Percentiles rank a stretch among this genome's conserved stretches.
These are phyloP conservation scores for Rhodotorula sp. DNA, from an alignment of 1,284 basidiomycete genomes.

Conservation along the genomic window DNA sequence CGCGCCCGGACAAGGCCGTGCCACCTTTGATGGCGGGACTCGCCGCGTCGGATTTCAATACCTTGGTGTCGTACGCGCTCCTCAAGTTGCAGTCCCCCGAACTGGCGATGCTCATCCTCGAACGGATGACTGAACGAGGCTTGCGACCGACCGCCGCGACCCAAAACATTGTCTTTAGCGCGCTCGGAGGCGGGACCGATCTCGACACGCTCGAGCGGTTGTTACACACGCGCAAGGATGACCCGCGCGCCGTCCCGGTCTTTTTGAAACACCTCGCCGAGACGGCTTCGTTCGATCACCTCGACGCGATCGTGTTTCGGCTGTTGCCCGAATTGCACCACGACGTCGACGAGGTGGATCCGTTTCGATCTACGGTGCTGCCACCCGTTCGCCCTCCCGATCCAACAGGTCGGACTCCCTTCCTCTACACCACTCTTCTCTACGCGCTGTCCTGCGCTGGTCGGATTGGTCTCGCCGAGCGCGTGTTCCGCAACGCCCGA, in stretches of 20 bases:
- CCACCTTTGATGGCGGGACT: background rate
- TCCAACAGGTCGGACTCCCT: conserved; percentile 15
- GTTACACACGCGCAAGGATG: background rate
- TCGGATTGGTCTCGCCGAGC: conserved; percentile 59
- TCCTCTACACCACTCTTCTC: conserved; percentile 57
- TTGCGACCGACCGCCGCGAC: conserved; percentile 20
- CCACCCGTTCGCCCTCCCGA: conserved; percentile 9
- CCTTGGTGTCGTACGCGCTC: conserved; percentile 28
- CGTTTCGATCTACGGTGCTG: background rate
- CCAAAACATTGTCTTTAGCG: conserved; percentile 23
- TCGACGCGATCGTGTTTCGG: conserved; percentile 28
- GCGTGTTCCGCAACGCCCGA: conserved; percentile 50
- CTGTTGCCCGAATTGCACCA: conserved; percentile 36
- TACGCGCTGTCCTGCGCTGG: conserved; percentile 62
- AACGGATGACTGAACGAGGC: conserved; percentile 10
- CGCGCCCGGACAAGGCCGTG: background rate
- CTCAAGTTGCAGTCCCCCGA: conserved; percentile 24
- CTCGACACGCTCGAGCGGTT: background rate
- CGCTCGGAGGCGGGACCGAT: background rate
- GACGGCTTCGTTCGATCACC: conserved; percentile 1
- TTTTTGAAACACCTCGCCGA: conserved; percentile 15
- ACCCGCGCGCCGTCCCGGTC: conserved; percentile 12
- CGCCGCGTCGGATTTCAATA: conserved; percentile 18
- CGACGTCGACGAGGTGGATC: background rate
- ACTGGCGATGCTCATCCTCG: conserved; percentile 25